Evolutionary conservation across 768 basidiomycete genomes (phyloP), one percentile per base, ranked within the genome.

Genomic region (Russula compacta): DNA sequence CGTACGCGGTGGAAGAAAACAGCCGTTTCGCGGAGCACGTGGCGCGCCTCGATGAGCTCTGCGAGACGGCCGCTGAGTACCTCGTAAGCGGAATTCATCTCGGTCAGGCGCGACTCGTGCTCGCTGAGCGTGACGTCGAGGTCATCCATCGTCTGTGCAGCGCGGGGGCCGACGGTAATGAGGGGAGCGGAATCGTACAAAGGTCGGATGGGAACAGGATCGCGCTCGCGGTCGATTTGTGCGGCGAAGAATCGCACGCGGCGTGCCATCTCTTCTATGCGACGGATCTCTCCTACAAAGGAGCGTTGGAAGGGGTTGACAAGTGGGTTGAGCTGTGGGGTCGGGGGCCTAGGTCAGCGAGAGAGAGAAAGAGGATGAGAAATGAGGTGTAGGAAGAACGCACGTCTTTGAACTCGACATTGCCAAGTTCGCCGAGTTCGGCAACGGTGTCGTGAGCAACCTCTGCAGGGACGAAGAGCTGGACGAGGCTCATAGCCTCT

Each of bases 261-360:
- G 66, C 97, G 89, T 8, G 89, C 87, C 87, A 95, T 95, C 71
- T 99, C 95, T 72, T 97, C 95, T 61, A 95, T 82, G 65, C 90
- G 86, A 40, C 97, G 86, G 66, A 99, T 92, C 72, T 97, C 95
- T 39, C 89, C 92, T 63, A 97, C 92, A 73, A 95, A 99, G 6
- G 95, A 94, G 65, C 97, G 91, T 79, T 99, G 95, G 78, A 98
- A 99, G 17, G 95, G 90, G 73, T 95, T 98, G 68, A 98, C 85
- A 63, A 83, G 83, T 12, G 95, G 92, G 74, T 98, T 98, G 67
- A 98, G 77, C 95, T 98, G 71, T 4, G 29, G 42, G 29, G 29
- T 29, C 40, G 44, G 19, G 44, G 19, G n/a, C 15, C 14, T 21
- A 44, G 35, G 29, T 10, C 24, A 29, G 24, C 1, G 24, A 24